Base-by-base conservation (phyloP, 768 basidiomycete species). In the Mycena amicta region DNA sequence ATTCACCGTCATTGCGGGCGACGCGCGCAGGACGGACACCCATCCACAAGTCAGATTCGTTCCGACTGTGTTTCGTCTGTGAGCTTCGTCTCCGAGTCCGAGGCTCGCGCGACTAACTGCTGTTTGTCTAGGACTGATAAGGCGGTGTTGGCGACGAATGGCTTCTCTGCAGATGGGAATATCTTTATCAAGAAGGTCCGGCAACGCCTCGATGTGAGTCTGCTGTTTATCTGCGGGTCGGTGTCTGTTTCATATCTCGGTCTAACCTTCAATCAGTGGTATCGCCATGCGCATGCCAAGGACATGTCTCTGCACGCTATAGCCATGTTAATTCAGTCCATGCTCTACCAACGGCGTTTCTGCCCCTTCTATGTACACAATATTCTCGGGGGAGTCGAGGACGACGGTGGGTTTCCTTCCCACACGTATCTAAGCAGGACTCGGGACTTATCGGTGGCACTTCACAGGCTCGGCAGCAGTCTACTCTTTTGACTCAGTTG, bases 401-500 rank as follows among this genome's bases (percentile, higher is more conserved):
- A 95, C 70, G 95, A 97, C 71, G 95, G 95, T 94, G 67, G 65
- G 90, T 81, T 40, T 50, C 22, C 27, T 26, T 63, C 56, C 57
- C 61, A 55, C 31, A 52, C 41, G 16, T 20, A 5, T 26, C 25
- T 5, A 13, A n/a, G 8, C 40, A 1, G 2, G 2, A 29, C n/a
- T n/a, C n/a, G n/a, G n/a, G n/a, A n/a, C n/a, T n/a, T n/a, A n/a
- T n/a, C n/a, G n/a, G n/a, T n/a, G n/a, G n/a, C n/a, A 61, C 55
- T 26, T 62, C 40, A n/a, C 72, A 96, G 94, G 95, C 16, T 86
- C 92, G 30, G 96, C 97, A 45, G 93, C 96, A 6, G 95, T 99
- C 25, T 99, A 99, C 80, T 98, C 96, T n/a, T 99, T 97, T 74
- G 96, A 99, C 75, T 95, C 95, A 37, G 94, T 98, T 28, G 96